Evolutionary conservation across 208 protist species (phyloP).

Genomic region (Trypanosoma melophagium): DNA sequence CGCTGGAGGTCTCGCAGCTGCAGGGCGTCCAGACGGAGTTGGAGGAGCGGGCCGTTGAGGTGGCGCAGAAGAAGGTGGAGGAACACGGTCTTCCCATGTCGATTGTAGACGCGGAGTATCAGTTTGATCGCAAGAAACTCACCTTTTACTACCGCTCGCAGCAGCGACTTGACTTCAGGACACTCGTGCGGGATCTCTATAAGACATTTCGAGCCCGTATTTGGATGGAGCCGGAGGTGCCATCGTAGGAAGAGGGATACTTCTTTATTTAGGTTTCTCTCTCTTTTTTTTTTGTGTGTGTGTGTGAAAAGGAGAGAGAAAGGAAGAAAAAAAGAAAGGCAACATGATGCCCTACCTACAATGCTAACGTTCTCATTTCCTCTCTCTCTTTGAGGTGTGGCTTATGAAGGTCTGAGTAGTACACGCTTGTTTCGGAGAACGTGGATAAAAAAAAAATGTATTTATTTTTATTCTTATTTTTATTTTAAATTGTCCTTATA

Average conservation of each 20-base stretch:
- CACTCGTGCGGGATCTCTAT: conserved; percentile 87
- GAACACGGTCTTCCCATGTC: conserved; percentile 84
- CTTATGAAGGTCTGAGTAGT: too few relatives aligned
- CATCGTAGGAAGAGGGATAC: conserved; percentile 23
- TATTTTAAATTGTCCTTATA: too few relatives aligned
- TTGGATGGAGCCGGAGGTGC: conserved; percentile 87
- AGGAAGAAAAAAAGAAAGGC: too few relatives aligned
- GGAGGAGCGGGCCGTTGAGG: conserved; percentile 80
- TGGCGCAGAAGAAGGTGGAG: conserved; percentile 83
- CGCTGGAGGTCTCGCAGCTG: conserved; percentile 82
- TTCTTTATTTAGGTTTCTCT: too few relatives aligned
- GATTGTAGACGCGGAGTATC: conserved; percentile 92
- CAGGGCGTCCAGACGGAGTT: conserved; percentile 88
- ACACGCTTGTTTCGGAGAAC: too few relatives aligned
- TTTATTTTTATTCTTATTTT: too few relatives aligned
- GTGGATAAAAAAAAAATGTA: too few relatives aligned
- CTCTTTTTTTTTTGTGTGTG: too few relatives aligned
- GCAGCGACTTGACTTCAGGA: conserved; percentile 87
- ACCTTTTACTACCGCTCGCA: conserved; percentile 91
- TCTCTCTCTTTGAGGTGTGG: too few relatives aligned
- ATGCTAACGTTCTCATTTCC: too few relatives aligned
- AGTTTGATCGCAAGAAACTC: conserved; percentile 91
- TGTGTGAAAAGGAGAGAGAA: too few relatives aligned
- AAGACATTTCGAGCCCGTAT: conserved; percentile 90
- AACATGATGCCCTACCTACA: too few relatives aligned